These are phyloP conservation scores for Nemania serpens DNA, from an alignment of 2,329 filamentous ascomycete species.

Conservation along the genomic window DNA sequence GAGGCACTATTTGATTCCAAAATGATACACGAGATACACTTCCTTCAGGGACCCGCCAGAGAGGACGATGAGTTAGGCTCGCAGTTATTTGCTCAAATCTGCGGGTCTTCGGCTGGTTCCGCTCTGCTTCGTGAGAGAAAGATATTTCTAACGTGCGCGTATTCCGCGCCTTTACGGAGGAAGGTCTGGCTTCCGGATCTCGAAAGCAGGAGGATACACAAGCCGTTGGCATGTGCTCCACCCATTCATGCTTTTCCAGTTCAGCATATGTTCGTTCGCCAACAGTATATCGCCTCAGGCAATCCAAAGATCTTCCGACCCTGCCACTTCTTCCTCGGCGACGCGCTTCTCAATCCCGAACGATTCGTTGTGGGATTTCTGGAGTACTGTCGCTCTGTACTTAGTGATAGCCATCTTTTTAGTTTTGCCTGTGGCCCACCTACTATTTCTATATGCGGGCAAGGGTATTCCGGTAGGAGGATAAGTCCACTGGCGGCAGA, in stretches of 20 bases:
- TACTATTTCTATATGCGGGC: not conserved
- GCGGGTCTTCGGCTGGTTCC: not conserved
- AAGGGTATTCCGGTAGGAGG: not conserved
- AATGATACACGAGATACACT: not conserved
- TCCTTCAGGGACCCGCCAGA: not conserved
- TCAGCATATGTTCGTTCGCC: conserved; percentile 1
- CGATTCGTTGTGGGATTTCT: not conserved
- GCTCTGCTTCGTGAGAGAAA: not conserved
- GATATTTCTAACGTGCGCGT: not conserved
- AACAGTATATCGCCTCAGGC: not conserved
- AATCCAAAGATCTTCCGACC: not conserved
- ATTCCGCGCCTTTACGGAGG: not conserved
- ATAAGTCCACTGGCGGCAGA: not conserved
- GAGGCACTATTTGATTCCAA: not conserved
- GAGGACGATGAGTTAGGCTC: not conserved
- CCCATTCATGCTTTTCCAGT: conserved; percentile 1
- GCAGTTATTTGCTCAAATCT: not conserved
- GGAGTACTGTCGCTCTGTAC: not conserved
- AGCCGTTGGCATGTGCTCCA: not conserved
- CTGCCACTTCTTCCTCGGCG: not conserved
- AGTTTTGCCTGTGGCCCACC: not conserved
- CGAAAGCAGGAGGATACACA: not conserved
- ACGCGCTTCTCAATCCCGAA: not conserved
- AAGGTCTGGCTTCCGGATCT: not conserved
- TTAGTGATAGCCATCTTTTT: not conserved